These are phyloP conservation scores for Voacanga thouarsii DNA, from an alignment of 257 asterid species.

Conservation along the genomic window DNA sequence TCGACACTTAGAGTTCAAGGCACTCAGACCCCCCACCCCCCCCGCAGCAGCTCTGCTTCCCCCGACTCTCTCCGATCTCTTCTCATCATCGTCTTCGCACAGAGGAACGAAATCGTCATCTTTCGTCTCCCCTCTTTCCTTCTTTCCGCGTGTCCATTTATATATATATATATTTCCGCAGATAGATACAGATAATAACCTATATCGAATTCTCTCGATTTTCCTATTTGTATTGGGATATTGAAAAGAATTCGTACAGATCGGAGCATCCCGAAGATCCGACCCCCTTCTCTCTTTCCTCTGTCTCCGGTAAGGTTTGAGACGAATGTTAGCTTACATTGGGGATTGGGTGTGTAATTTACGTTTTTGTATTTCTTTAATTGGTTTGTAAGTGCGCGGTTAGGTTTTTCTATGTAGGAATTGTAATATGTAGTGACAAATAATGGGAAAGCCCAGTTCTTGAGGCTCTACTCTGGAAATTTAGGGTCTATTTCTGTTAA, in stretches of 20 bases:
- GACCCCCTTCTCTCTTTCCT: constrained; percentile 13
- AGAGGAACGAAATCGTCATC: constrained; percentile 2
- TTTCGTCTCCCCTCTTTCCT: not conserved
- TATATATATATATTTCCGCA: not conserved
- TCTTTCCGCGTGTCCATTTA: constrained; percentile 1
- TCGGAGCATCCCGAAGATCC: constrained; percentile 51
- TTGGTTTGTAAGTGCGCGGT: not conserved
- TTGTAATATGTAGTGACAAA: not conserved
- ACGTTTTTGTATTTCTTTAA: not conserved
- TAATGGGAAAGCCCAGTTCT: not conserved
- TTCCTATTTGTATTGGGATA: constrained; percentile 16
- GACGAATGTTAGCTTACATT: not conserved
- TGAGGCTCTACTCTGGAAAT: not conserved
- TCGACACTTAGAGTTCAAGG: not conserved
- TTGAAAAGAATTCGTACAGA: constrained; percentile 25
- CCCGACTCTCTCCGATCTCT: constrained; percentile 3
- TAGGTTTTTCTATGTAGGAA: not conserved
- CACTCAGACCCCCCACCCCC: not conserved
- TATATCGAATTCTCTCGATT: not conserved
- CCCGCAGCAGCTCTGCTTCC: not conserved
- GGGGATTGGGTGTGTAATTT: not conserved
- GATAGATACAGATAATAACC: not conserved
- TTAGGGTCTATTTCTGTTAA: not conserved
- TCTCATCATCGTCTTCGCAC: constrained; percentile 2
- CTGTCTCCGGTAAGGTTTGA: not conserved